phyloP scores from a whole-genome alignment of 2,329 filamentous ascomycete genomes.

The Eutypa lata region DNA sequence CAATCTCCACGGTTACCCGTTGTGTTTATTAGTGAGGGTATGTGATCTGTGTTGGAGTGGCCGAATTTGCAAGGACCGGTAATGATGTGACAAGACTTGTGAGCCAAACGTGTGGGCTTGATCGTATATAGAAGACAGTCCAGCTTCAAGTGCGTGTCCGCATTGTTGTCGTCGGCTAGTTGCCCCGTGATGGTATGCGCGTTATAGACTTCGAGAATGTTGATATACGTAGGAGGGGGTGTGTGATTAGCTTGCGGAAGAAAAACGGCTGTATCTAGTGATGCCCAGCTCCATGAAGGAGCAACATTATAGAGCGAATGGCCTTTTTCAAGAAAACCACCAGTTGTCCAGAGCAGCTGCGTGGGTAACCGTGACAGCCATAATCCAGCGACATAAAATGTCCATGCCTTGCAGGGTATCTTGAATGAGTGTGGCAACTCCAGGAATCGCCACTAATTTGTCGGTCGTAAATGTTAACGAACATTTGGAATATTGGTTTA shows the following conservation, averaged over 20 bases:
- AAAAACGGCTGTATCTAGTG: background rate
- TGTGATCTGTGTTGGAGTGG: too few species aligned
- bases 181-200: conserved; percentile 1
- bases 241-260: background rate
- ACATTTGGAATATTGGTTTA: background rate
- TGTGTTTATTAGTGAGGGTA: background rate
- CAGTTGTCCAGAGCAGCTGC: conserved; percentile 2
- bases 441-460: conserved; percentile 4
- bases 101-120: too few species aligned
- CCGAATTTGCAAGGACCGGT: too few species aligned
- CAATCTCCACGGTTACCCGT: background rate
- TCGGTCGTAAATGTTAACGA: conserved; percentile 2
- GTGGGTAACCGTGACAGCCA: conserved; percentile 3
- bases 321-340: background rate
- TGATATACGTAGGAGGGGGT: background rate
- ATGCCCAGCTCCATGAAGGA: conserved; percentile 8
- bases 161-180: too few species aligned
- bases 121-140: conserved; percentile 1
- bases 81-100: too few species aligned
- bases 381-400: conserved; percentile 4
- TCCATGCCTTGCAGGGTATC: conserved; percentile 2
- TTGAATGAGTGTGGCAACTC: conserved; percentile 3
- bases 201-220: conserved; percentile 3
- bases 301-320: background rate
- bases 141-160: conserved; percentile 1